Conservation (phyloP, 257 asterid genomes). For the Plantago ovata region DNA sequence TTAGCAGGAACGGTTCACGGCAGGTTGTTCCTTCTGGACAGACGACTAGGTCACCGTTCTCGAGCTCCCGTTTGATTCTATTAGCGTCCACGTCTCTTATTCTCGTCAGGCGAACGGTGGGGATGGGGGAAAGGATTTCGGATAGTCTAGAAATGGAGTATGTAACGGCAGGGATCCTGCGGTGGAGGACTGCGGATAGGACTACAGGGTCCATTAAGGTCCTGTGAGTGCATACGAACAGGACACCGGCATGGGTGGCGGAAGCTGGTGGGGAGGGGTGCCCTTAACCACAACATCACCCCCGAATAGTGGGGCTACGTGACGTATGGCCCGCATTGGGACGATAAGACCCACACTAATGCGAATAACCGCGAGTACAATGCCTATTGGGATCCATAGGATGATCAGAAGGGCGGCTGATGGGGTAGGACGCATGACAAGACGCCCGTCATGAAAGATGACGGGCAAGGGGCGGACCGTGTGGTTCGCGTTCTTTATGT, state of each 20-base stretch:
- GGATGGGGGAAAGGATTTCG: constrained; percentile 81
- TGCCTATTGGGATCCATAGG: constrained; percentile 73
- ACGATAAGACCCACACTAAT: constrained; percentile 45
- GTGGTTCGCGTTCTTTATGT: constrained; percentile 22
- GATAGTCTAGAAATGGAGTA: constrained; percentile 72
- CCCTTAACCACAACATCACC: constrained; percentile 63
- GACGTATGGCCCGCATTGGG: constrained; percentile 49
- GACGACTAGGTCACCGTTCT: constrained; percentile 62
- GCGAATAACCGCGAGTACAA: constrained; percentile 49
- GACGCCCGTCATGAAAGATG: constrained; percentile 88
- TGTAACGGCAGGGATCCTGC: constrained; percentile 76
- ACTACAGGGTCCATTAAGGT: constrained; percentile 83
- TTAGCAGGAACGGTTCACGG: constrained; percentile 68
- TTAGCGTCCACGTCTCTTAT: constrained; percentile 58
- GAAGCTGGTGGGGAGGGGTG: constrained; percentile 63
- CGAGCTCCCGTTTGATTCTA: constrained; percentile 53
- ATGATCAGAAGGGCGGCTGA: constrained; percentile 54
- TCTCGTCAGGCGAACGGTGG: constrained; percentile 74
- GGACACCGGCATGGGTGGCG: constrained; percentile 45
- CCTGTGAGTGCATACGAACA: constrained; percentile 81
- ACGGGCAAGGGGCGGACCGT: constrained; percentile 62
- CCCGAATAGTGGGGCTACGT: constrained; percentile 54
- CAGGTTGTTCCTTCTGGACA: constrained; percentile 94
- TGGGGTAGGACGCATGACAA: constrained; percentile 75
- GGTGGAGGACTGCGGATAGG: constrained; percentile 69